phyloP scores from a whole-genome alignment of 2,329 filamentous ascomycete species.

The Trichoderma gracile region DNA sequence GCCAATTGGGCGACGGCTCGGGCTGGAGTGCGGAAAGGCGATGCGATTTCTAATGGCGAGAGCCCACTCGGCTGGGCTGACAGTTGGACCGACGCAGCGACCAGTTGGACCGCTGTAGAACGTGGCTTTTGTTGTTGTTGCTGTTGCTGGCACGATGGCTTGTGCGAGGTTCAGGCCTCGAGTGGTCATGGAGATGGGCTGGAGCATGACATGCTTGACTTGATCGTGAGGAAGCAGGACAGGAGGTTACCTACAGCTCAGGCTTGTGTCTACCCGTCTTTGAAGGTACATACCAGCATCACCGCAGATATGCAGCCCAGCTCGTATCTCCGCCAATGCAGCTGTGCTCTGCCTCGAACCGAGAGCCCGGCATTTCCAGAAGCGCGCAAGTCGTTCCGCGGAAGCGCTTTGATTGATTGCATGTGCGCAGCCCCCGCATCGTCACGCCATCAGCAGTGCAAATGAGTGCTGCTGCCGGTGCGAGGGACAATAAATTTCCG shows the following conservation, averaged over 20 bases:
- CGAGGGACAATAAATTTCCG: slow-evolving; percentile 9
- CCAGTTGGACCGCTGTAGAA: neutral
- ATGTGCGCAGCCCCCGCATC: slow-evolving; percentile 15
- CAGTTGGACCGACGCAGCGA: slow-evolving; percentile 3
- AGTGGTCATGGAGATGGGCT: neutral
- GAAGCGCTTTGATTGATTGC: neutral
- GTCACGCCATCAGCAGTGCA: slow-evolving; percentile 21
- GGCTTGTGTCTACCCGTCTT: too few relatives aligned
- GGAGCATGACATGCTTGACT: neutral
- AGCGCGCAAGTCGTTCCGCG: neutral
- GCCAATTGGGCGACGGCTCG: slow-evolving; percentile 22
- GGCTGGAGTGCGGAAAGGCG: slow-evolving; percentile 9
- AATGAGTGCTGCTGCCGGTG: slow-evolving; percentile 13
- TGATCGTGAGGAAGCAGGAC: neutral
- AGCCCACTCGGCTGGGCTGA: neutral
- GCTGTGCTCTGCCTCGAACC: slow-evolving; percentile 10
- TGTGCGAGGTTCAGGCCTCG: too few relatives aligned
- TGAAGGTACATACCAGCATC: neutral
- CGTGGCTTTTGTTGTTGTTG: neutral
- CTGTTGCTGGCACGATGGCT: neutral
- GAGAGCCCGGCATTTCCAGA: slow-evolving; percentile 1
- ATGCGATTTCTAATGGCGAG: neutral
- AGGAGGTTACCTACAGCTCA: too few relatives aligned
- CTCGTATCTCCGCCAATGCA: slow-evolving; percentile 2
- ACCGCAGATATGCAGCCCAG: neutral